Evolutionary conservation across 257 asterid genomes (phyloP), one percentile per base, ranked within the genome.

Genomic region (Schizonepeta tenuifolia): DNA sequence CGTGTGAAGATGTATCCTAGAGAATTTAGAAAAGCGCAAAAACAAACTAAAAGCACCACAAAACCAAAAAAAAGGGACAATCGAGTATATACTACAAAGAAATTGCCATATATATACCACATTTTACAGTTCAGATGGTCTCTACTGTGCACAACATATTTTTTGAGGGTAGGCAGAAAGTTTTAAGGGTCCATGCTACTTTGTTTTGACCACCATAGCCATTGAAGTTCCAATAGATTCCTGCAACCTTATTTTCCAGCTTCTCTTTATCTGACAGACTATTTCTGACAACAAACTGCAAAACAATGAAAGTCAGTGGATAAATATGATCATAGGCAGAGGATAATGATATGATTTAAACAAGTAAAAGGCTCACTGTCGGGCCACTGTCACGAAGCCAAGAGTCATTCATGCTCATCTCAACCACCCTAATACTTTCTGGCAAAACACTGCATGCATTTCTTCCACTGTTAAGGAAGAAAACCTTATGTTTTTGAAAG

Each of bases 311-410:
- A 13, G 28, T 9, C 2, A 53, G 12, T 71, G 51, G 35, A 55
- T 20, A 17, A 62, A 59, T 46, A 36, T 38, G 69, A 43, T 62
- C 50, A 46, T 26, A 41, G 54, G 73, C 33, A 69, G 77, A 69
- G 41, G 24, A 41, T 51, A 67, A 66, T 62, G 21, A 78, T 69
- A 31, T 12, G 40, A 43, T 26, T 56, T 9, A 43, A 56, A 53
- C 26, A 70, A 54, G 62, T 47, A 22, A 73, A 43, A 46, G 71
- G 62, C 98, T 86, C 81, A 95, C 97, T 2, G 96, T 95, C 63
- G 99, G 99, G 79, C 96, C 97, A 65, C 86, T 76, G 78, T 91
- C 99, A 53, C 99, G 99, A 61, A 95, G 84, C 99, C 98, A 95
- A 69, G 96, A 89, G 86, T 95, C 99, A 64, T 95, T 90, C 88